Base-by-base conservation (phyloP, 2,329 filamentous ascomycete genomes). In the Cladophialophora bantiana region DNA sequence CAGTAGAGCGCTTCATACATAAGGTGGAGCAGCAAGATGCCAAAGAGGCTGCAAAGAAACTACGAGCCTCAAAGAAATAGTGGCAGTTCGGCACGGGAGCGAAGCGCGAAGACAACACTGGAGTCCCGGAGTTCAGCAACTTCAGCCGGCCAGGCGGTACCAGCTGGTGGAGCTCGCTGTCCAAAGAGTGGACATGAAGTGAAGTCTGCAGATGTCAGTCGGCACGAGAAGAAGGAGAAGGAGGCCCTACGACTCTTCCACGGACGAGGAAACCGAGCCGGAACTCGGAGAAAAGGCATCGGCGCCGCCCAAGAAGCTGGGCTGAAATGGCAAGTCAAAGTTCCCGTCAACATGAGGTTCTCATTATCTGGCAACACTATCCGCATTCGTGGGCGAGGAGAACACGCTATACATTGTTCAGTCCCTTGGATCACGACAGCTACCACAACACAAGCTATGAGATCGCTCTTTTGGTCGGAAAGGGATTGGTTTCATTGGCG, bases 311-410 rank as follows among this genome's bases (percentile, higher is more conserved):
- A 55, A 55, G 52, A 55, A 55, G 52, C 52, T 55, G 18, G 52
- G 52, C 52, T 55, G 52, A 55, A 55, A 55, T 26, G 20, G 52
- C 32, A 55, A 80, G 18, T 77, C 75, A 70, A 84, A 85, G 62
- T 88, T 87, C 13, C 77, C 80, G 1, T 80, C 75, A 35, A 56
- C 18, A 32, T 26, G 15, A 35, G 18, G 20, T 31, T 31, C 34
- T 35, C 34, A 26, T 56, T n/a, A 26, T 56, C 20, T 36, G 56
- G 63, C 13, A 31, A 26, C 34, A 35, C 4, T 35, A 35, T 35
- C 34, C 34, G 34, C 34, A 4, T 35, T 35, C 34, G 34, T 35
- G 34, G 34, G 34, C 9, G 34, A 35, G 34, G 34, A 35, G 34
- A 35, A 35, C 34, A 35, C 34, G 34, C 34, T 35, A 35, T 35